These are phyloP conservation scores for Aspergillus ruber DNA, from an alignment of 2,329 filamentous ascomycete species.

Conservation along the genomic window DNA sequence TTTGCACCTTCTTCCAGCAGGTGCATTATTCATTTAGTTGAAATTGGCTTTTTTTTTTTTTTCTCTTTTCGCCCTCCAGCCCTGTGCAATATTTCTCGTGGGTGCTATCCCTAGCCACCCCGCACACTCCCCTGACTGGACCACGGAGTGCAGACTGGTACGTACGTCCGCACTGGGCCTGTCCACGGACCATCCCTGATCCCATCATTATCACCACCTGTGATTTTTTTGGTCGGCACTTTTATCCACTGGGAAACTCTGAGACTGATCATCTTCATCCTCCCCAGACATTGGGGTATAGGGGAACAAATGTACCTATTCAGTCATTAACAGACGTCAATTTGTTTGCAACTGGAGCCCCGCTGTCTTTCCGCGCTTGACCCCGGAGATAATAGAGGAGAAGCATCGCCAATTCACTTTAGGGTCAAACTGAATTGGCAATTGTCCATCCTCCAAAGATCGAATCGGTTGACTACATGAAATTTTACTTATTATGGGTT, in stretches of 20 bases:
- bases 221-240: neutral
- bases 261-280: neutral
- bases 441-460: neutral
- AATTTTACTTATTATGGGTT: neutral
- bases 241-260: neutral
- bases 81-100: neutral
- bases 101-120: neutral
- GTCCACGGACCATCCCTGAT: constrained; percentile 1
- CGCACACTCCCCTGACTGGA: neutral
- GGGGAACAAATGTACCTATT: neutral
- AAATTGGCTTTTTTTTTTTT: no score
- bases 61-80: neutral
- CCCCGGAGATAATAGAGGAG: no score
- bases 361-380: neutral
- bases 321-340: neutral
- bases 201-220: neutral
- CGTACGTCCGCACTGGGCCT: neutral
- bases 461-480: neutral
- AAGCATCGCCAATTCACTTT: no score
- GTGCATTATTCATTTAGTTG: neutral
- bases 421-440: no score
- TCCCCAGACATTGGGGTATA: neutral
- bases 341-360: neutral
- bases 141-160: neutral
- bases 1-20: neutral